phyloP scores from a whole-genome alignment of 371 early-diverging fungal species.

The Coemansia sp. region DNA sequence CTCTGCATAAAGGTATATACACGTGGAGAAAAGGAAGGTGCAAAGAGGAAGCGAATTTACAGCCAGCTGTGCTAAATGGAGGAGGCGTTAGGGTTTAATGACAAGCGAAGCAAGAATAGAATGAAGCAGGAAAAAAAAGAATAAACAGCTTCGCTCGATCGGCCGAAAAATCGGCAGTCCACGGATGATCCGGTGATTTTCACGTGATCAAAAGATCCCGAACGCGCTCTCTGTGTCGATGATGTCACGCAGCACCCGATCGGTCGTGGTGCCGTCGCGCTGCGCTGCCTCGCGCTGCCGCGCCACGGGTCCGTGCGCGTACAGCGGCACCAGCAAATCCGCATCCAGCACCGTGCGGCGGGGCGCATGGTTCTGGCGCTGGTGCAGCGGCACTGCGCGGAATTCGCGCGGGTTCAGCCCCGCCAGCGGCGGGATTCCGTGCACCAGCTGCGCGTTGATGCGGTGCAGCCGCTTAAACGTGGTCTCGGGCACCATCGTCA shows the following conservation, averaged over 20 bases:
- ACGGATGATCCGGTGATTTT: background rate
- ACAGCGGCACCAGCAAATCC: constrained; percentile 71
- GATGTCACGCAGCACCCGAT: constrained; percentile 78
- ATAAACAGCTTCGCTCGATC: too few relatives aligned
- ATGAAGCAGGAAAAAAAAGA: too few relatives aligned
- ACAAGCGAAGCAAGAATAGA: too few relatives aligned
- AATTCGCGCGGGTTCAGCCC: constrained; percentile 93
- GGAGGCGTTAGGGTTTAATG: too few relatives aligned
- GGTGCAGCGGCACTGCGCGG: constrained; percentile 52
- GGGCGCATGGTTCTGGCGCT: constrained; percentile 66
- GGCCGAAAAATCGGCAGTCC: too few relatives aligned
- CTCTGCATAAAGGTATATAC: background rate
- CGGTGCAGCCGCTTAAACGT: constrained; percentile 86
- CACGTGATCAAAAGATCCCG: constrained; percentile 17
- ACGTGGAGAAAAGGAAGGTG: background rate
- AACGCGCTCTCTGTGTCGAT: constrained; percentile 28
- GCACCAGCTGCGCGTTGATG: constrained; percentile 77
- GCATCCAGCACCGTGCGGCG: constrained; percentile 73
- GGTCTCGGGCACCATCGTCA: constrained; percentile 83
- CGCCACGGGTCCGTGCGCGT: constrained; percentile 64
- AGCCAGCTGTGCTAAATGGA: too few relatives aligned
- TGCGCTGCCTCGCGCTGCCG: constrained; percentile 84
- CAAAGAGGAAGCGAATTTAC: background rate
- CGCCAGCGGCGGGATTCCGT: constrained; percentile 76
- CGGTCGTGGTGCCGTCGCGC: constrained; percentile 82